Evolutionary conservation across 176 grass and related monocot species (phyloP), one percentile per base, ranked within the genome.

Genomic region (Stipa capillata): DNA sequence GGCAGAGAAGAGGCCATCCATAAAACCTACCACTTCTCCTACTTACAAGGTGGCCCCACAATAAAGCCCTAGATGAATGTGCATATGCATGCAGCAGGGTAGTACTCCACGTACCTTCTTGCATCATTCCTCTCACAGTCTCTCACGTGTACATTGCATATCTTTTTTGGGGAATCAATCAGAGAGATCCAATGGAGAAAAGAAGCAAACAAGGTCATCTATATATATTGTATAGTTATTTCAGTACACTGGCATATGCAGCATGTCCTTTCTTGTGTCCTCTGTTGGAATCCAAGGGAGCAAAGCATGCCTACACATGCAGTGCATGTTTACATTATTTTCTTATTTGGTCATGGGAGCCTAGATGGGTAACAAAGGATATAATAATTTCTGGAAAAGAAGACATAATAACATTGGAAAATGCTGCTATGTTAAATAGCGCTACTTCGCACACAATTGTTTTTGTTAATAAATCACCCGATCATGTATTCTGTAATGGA

Each of bases 261-360:
- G 11, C 77, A 68, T 21, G 31, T 27, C 32, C 48, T 28, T 50
- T 53, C 33, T 37, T n/a, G 69, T 73, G 55, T 0, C 42, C 29
- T 31, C 24, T 74, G 44, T n/a, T 82, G 42, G 80, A 61, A 82
- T 82, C 79, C 42, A 82, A 82, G 43, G 20, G 40, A 58, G 34
- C 35, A 31, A 56, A 43, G 7, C n/a, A n/a, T n/a, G 73, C 39
- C 9, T 76, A 18, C 39, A 41, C 8, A 20, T n/a, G n/a, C n/a
- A n/a, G n/a, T n/a, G n/a, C n/a, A n/a, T n/a, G n/a, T n/a, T 9
- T 64, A 15, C 23, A 40, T n/a, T n/a, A n/a, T n/a, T n/a, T 34
- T 20, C 9, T 51, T 28, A 5, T 16, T 13, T 27, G 2, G 44
- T 65, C 20, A 79, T 15, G 9, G 0, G 13, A 57, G 35, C 20